Base-by-base conservation (phyloP, 257 asterid genomes). In the Plectranthus barbatus region DNA sequence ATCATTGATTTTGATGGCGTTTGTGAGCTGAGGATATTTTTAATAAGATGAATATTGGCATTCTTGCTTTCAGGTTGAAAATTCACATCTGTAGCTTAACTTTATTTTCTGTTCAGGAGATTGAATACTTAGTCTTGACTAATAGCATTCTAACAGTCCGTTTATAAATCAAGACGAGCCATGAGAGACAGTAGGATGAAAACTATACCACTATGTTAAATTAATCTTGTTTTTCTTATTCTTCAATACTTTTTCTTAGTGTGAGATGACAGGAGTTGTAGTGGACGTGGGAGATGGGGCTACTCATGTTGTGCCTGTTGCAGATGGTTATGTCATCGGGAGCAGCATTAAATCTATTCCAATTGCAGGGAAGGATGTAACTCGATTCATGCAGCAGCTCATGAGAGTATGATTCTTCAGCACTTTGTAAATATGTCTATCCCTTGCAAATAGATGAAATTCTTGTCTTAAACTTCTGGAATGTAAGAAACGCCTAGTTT, bases 211-310 rank as follows among this genome's bases (percentile, higher is more conserved):
- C 66, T 36, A 31, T n/a, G n/a, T n/a, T n/a, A 50, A 60, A 68
- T 62, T 40, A 57, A 60, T 56, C 45, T 59, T 62, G 62, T 20
- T 48, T 73, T 73, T 73, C 74, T 69, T 74, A 71, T 72, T 56
- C 17, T 60, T 61, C 67, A 72, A 46, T 70, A 59, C 72, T 73
- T 75, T 62, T 60, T 66, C 64, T 70, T 77, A 92, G 99, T 89
- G 99, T 83, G 97, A 92, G 91, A 92, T 92, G 99, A 92, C 99
- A 70, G 99, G 97, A 48, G 96, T 92, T 59, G 99, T 92, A 49
- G 90, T 92, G 72, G 99, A 92, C 74, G 79, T 85, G 68, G 97
- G 99, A 65, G 99, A 92, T 78, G 99, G 99, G 45, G 99, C 96
- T 81, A 84, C 96, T 47, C 99, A 92, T 61, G 84, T 89, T 45